These are phyloP conservation scores for Saitozyma podzolica DNA, from an alignment of 768 basidiomycete species.

Conservation along the genomic window DNA sequence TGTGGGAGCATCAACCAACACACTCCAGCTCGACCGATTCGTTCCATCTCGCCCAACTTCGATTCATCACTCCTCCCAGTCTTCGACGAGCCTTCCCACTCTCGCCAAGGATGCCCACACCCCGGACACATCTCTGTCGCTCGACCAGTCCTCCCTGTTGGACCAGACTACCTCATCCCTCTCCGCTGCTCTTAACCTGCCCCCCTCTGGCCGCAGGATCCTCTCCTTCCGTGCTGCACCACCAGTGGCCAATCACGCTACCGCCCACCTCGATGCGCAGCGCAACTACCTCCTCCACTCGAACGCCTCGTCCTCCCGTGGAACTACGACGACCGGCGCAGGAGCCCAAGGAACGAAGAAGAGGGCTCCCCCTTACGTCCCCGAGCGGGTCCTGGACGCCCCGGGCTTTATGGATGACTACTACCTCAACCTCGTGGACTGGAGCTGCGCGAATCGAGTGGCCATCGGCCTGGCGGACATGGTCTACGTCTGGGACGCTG, in stretches of 20 bases:
- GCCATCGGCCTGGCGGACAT: constrained; percentile 84
- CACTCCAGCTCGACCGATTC: constrained; percentile 38
- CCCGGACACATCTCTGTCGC: constrained; percentile 20
- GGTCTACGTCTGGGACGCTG: constrained; percentile 93
- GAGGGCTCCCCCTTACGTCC: constrained; percentile 78
- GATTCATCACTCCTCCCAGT: constrained; percentile 35
- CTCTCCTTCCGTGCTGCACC: constrained; percentile 43
- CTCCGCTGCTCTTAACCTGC: constrained; percentile 37
- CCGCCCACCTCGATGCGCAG: constrained; percentile 38
- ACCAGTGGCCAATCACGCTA: constrained; percentile 30
- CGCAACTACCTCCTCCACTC: constrained; percentile 38
- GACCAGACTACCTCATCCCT: constrained; percentile 35
- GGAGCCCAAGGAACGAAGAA: constrained; percentile 70
- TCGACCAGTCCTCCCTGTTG: constrained; percentile 11
- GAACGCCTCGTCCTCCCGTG: constrained; percentile 28
- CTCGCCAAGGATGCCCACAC: constrained; percentile 32
- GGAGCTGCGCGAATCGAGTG: constrained; percentile 82
- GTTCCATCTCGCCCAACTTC: constrained; percentile 42
- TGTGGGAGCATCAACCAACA: not conserved
- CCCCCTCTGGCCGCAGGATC: constrained; percentile 28
- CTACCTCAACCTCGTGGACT: constrained; percentile 89
- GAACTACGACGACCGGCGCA: constrained; percentile 40
- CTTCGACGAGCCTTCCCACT: constrained; percentile 34
- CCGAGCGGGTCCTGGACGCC: constrained; percentile 92
- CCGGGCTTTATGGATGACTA: constrained; percentile 85